Evolutionary conservation across 495 filamentous ascomycete genomes (phyloP), one percentile per base, ranked within the genome.

Genomic region (Trypethelium eluteriae): DNA sequence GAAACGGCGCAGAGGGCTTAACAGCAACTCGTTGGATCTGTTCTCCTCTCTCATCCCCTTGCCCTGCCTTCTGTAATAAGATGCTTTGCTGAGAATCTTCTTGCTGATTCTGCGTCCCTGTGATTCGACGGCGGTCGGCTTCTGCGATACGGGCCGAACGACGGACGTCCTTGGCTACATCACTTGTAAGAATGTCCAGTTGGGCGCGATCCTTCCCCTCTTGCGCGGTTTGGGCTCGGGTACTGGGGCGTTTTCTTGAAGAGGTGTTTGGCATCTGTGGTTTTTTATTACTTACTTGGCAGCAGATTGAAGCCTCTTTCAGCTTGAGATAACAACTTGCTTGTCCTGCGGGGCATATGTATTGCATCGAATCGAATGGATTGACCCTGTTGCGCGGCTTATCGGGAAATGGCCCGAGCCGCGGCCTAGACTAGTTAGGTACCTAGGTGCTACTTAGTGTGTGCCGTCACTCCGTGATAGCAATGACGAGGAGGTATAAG

Each of bases 141-240:
- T 59, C 6, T 59, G 53, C 53, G 53, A 59, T 59, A 59, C 53
- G 53, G 36, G 53, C 53, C 53, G 53, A 59, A 59, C 53, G 53
- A 36, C 53, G 53, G 18, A 59, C 53, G 53, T 59, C 53, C 53
- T 59, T 59, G 32, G 32, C 32, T 59, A 59, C 53, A 59, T 59
- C 32, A 59, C 53, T 59, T 36, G 53, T 59, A 59, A 59, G 53
- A 36, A 36, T 32, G 53, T 59, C 32, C 6, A 9, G 53, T 36
- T 59, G 18, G 53, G 53, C 53, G 47, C 47, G 47, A 53, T 25
- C 16, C 16, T 53, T 53, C 47, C n/a, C n/a, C 47, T 53, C n/a
- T 53, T 59, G 53, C 53, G 53, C 18, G 6, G 53, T 59, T 18
- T 59, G 53, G 53, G 53, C 53, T 59, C 53, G 53, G 34, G 32